Conservation (phyloP, 2,329 filamentous ascomycete genomes). For the Talaromyces verruculosus region DNA sequence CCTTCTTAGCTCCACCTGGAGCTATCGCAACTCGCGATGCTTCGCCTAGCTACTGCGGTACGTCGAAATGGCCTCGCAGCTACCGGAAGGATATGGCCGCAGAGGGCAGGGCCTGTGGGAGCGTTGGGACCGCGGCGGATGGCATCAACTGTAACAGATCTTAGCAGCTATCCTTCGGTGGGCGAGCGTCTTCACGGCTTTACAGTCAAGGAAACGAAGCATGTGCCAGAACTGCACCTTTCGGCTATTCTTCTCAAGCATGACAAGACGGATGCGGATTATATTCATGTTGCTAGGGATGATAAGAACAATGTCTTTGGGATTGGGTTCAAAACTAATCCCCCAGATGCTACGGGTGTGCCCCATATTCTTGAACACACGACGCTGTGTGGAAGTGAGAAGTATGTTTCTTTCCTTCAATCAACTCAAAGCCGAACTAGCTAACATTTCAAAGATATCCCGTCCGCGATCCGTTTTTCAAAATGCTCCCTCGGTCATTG, state of each 20-base stretch:
- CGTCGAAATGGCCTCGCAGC: slow-evolving; percentile 30
- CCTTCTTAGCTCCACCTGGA: slow-evolving; percentile 18
- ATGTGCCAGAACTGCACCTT: slow-evolving; percentile 90
- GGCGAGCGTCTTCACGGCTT: slow-evolving; percentile 92
- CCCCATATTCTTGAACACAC: slow-evolving; percentile 98
- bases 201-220: slow-evolving; percentile 81
- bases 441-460: slow-evolving; percentile 64
- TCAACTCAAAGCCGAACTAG: neutral
- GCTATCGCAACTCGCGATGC: slow-evolving; percentile 27
- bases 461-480: slow-evolving; percentile 99
- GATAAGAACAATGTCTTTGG: slow-evolving; percentile 99
- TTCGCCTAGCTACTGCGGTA: slow-evolving; percentile 34
- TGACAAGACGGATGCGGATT: slow-evolving; percentile 93
- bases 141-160: slow-evolving; percentile 67
- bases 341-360: slow-evolving; percentile 90
- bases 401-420: slow-evolving; percentile 53
- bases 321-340: slow-evolving; percentile 98
- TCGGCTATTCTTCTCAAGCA: slow-evolving; percentile 88
- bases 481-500: slow-evolving; percentile 97
- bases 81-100: slow-evolving; percentile 25
- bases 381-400: slow-evolving; percentile 90
- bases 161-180: slow-evolving; percentile 71
- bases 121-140: slow-evolving; percentile 27
- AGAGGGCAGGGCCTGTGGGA: slow-evolving; percentile 24
- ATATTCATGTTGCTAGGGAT: slow-evolving; percentile 89